These are phyloP conservation scores for Globisporangium takayamanum DNA, from an alignment of 352 stramenopile genomes.

Conservation along the genomic window DNA sequence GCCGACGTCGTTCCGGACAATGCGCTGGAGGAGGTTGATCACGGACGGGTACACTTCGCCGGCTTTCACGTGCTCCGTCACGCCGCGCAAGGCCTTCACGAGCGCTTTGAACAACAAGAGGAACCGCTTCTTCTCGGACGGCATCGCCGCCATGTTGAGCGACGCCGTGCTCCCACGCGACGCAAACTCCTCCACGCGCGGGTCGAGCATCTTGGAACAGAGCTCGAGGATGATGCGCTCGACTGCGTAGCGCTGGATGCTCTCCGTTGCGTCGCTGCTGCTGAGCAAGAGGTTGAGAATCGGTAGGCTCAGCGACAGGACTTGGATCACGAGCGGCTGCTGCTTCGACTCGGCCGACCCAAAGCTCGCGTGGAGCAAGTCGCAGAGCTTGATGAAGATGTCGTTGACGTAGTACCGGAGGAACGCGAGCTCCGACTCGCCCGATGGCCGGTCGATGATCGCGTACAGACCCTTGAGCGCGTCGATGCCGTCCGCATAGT, in stretches of 20 bases:
- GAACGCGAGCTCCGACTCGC: slow-evolving; percentile 57
- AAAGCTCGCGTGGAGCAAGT: slow-evolving; percentile 71
- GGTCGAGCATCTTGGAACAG: slow-evolving; percentile 70
- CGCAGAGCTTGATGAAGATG: slow-evolving; percentile 64
- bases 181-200: slow-evolving; percentile 53
- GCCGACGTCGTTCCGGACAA: slow-evolving; percentile 71
- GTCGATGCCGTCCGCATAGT: slow-evolving; percentile 61
- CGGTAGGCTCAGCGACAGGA: slow-evolving; percentile 68
- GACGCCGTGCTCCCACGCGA: slow-evolving; percentile 32
- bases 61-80: slow-evolving; percentile 53
- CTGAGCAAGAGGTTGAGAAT: slow-evolving; percentile 58
- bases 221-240: slow-evolving; percentile 72
- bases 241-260: slow-evolving; percentile 68
- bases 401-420: slow-evolving; percentile 74
- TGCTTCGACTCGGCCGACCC: slow-evolving; percentile 39
- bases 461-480: slow-evolving; percentile 76
- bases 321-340: slow-evolving; percentile 52
- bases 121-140: slow-evolving; percentile 50
- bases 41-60: slow-evolving; percentile 71
- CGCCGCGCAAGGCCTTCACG: slow-evolving; percentile 46
- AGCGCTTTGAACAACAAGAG: slow-evolving; percentile 69
- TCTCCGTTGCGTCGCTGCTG: slow-evolving; percentile 39
- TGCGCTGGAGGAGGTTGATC: slow-evolving; percentile 72
- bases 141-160: slow-evolving; percentile 29
- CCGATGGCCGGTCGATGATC: slow-evolving; percentile 54